phyloP scores from a whole-genome alignment of 345 rosid species.

The Angophora floribunda region DNA sequence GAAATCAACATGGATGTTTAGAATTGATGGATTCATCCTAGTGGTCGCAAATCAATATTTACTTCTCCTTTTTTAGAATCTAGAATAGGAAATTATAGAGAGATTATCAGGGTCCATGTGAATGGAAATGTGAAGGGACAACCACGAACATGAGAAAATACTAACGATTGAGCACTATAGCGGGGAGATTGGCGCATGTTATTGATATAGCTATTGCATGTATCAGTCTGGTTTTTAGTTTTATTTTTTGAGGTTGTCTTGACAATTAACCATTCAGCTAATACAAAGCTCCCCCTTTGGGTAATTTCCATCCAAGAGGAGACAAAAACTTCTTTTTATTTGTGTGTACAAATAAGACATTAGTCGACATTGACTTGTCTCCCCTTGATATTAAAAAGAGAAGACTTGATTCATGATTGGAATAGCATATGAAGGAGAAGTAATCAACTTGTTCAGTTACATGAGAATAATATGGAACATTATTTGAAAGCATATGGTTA shows the following conservation, averaged over 20 bases:
- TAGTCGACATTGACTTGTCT: neutral
- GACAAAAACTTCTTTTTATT: neutral
- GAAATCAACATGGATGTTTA: too few relatives aligned
- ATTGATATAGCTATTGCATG: neutral
- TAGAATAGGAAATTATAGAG: neutral
- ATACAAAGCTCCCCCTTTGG: neutral
- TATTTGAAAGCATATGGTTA: neutral
- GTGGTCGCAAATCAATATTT: too few relatives aligned
- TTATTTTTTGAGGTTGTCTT: neutral
- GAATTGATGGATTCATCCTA: too few relatives aligned
- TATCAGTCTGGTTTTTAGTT: too few relatives aligned
- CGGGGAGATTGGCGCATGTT: neutral
- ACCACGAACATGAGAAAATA: neutral
- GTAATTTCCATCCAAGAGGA: neutral
- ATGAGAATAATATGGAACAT: neutral
- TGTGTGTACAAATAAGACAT: neutral
- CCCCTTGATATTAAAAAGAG: neutral
- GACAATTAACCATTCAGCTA: neutral
- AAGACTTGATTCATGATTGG: neutral
- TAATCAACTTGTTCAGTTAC: neutral
- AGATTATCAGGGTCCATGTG: neutral
- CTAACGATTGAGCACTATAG: neutral
- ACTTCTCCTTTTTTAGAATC: too few relatives aligned
- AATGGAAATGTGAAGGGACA: neutral
- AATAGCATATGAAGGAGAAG: neutral